Evolutionary conservation across 257 asterid genomes (phyloP).

Genomic region (Mentha longifolia): DNA sequence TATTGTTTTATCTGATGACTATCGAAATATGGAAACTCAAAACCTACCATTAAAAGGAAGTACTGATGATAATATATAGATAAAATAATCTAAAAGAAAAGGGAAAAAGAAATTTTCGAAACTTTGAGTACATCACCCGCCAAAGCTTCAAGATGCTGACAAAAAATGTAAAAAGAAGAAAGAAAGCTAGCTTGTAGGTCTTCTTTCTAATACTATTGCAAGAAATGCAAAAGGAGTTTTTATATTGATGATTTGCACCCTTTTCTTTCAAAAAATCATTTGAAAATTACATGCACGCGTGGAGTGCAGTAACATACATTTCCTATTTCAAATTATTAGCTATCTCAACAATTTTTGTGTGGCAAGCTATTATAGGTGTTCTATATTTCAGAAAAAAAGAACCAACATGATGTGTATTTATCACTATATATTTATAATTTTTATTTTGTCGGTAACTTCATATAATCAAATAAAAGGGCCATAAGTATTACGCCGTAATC

Average conservation of each 20-base stretch:
- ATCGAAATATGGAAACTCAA: no score
- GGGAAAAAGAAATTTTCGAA: neutral
- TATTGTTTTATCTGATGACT: no score
- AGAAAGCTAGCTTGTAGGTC: neutral
- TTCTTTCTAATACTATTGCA: neutral
- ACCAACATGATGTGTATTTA: neutral
- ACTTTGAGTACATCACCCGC: neutral
- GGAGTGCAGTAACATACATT: neutral
- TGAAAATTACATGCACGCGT: slow-evolving; percentile 24
- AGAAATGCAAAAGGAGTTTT: neutral
- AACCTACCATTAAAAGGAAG: no score
- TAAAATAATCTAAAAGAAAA: neutral
- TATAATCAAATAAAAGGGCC: no score
- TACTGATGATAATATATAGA: no score
- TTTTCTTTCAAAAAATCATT: slow-evolving; percentile 25
- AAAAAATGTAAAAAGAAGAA: neutral
- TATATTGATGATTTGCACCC: neutral
- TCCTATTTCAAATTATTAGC: neutral
- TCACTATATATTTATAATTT: neutral
- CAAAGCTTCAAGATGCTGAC: slow-evolving; percentile 23
- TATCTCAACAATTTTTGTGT: neutral
- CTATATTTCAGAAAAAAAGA: neutral
- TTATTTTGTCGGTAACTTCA: neutral
- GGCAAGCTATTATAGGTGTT: neutral
- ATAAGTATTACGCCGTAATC: no score